phyloP scores from a whole-genome alignment of 805 yeast genomes.

The Candida adriatica region DNA sequence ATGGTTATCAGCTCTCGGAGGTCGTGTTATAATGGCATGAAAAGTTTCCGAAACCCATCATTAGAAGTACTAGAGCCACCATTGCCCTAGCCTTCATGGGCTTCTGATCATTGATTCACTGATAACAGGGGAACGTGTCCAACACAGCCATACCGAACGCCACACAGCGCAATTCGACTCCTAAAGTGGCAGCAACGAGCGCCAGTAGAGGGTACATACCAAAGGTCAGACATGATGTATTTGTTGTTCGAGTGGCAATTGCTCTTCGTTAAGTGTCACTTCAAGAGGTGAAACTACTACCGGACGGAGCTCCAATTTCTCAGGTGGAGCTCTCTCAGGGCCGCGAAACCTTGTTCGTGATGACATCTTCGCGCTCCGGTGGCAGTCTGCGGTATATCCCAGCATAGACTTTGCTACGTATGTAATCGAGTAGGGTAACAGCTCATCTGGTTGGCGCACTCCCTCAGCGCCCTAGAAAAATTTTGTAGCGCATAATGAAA shows the following conservation, averaged over 20 bases:
- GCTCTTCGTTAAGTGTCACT: too few species aligned
- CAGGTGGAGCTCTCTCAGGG: constrained; percentile 6
- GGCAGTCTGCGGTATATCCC: constrained; percentile 3
- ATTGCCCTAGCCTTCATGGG: too few species aligned
- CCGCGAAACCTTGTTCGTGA: not conserved
- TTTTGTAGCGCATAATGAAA: constrained; percentile 1
- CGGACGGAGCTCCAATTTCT: too few species aligned
- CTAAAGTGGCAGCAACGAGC: not conserved
- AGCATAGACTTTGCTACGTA: constrained; percentile 1
- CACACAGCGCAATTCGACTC: not conserved
- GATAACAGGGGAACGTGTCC: too few species aligned
- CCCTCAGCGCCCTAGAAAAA: constrained; percentile 4
- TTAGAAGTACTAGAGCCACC: too few species aligned
- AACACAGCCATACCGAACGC: not conserved
- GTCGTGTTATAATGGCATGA: too few species aligned
- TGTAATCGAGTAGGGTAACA: constrained; percentile 7
- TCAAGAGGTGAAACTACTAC: too few species aligned
- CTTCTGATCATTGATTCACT: too few species aligned
- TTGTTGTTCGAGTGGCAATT: constrained; percentile 3
- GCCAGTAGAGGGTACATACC: constrained; percentile 40
- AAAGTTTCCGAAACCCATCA: too few species aligned
- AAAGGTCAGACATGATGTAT: constrained; percentile 61
- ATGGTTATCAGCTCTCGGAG: too few species aligned
- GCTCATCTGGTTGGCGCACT: constrained; percentile 4
- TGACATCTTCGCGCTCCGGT: constrained; percentile 3